A percentile compares a stretch with the other conserved stretches of the same genome.
Evolutionary conservation across 805 yeast genomes (phyloP).

Genomic region (Torulaspora indica): DNA sequence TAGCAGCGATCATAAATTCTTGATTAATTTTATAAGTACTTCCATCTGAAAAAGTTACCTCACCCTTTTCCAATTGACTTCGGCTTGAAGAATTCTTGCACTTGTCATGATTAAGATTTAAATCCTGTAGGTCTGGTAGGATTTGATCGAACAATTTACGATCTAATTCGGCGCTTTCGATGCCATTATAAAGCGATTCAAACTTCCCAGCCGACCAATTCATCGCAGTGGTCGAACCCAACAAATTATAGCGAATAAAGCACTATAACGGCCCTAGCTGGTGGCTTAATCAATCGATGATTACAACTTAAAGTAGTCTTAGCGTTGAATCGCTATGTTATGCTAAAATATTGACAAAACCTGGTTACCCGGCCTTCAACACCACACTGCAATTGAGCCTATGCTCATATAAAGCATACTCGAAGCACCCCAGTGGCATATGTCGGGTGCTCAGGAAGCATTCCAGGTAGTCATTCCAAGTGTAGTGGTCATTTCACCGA

Average conservation of each 20-base stretch:
- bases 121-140: constrained; percentile 42
- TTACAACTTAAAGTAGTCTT: neutral
- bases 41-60: constrained; percentile 47
- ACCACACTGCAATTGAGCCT: too few relatives aligned
- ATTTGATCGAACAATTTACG: constrained; percentile 33
- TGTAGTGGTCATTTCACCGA: too few relatives aligned
- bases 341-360: neutral
- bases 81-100: constrained; percentile 46
- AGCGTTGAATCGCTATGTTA: too few relatives aligned
- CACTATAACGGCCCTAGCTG: neutral
- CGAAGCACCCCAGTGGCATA: too few relatives aligned
- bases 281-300: neutral
- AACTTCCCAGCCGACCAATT: constrained; percentile 35
- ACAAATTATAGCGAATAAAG: neutral
- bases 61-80: constrained; percentile 43
- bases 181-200: constrained; percentile 44
- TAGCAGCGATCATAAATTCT: constrained; percentile 57
- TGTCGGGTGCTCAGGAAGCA: too few relatives aligned
- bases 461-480: too few relatives aligned
- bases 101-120: constrained; percentile 40
- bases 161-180: constrained; percentile 34
- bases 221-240: constrained; percentile 11
- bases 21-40: constrained; percentile 51
- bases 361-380: neutral
- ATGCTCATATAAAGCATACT: too few relatives aligned